Evolutionary conservation across 164 flowering plant species (phyloP).

Genomic region (Paratinospora sagittata): DNA sequence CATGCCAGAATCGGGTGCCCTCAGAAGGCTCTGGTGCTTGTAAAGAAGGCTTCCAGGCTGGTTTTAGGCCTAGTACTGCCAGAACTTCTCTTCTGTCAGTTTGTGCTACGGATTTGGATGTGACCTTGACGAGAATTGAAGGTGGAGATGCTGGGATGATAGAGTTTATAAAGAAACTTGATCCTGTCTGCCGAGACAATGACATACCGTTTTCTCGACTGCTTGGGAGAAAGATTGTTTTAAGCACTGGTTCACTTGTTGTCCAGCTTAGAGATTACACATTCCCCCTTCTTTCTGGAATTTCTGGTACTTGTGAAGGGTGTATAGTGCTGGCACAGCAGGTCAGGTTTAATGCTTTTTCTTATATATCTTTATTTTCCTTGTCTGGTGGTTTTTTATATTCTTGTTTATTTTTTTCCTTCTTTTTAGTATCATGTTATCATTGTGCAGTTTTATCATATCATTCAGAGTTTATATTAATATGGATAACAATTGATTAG

Average conservation of each 20-base stretch:
- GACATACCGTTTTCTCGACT: slow-evolving; percentile 83
- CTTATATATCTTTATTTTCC: background rate
- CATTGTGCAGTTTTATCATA: background rate
- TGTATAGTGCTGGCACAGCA: slow-evolving; percentile 89
- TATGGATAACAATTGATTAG: too few relatives aligned
- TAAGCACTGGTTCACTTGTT: slow-evolving; percentile 62
- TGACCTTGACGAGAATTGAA: slow-evolving; percentile 69
- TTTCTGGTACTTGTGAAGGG: slow-evolving; percentile 86
- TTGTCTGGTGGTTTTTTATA: background rate
- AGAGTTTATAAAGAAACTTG: slow-evolving; percentile 76
- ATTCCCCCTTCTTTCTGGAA: slow-evolving; percentile 67
- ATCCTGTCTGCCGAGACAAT: slow-evolving; percentile 59
- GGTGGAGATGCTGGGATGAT: slow-evolving; percentile 94
- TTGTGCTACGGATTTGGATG: slow-evolving; percentile 66
- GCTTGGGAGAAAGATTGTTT: slow-evolving; percentile 63
- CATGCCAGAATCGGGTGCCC: slow-evolving; percentile 56
- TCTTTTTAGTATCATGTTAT: background rate
- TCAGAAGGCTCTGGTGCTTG: slow-evolving; percentile 95
- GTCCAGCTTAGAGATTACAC: slow-evolving; percentile 76
- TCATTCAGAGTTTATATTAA: too few relatives aligned
- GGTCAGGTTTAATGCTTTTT: slow-evolving; percentile 37
- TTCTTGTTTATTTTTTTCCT: background rate
- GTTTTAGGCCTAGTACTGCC: slow-evolving; percentile 68
- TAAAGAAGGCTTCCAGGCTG: slow-evolving; percentile 78
- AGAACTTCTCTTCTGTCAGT: slow-evolving; percentile 80